phyloP scores from a whole-genome alignment of 257 asterid genomes.

The Ocimum tenuiflorum region DNA sequence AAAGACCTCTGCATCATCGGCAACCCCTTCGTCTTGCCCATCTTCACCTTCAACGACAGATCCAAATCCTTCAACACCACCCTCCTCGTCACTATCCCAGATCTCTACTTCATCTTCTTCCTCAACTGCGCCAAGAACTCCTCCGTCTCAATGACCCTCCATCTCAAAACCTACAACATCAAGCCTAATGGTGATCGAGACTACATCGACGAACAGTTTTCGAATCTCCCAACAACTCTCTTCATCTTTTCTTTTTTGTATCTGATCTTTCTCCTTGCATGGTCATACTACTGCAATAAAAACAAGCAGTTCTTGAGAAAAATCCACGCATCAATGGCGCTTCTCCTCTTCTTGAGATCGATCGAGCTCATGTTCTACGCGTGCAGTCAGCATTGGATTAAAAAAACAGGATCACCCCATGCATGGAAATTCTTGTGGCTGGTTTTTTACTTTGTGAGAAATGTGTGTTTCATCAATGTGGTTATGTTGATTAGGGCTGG shows the following conservation, averaged over 20 bases:
- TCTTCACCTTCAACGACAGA: conserved; percentile 24
- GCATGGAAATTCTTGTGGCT: conserved; percentile 31
- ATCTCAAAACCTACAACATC: conserved; percentile 30
- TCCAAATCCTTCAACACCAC: conserved; percentile 9
- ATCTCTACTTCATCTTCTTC: conserved; percentile 36
- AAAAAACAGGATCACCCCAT: conserved; percentile 21
- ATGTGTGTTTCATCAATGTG: conserved; percentile 12
- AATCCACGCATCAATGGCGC: conserved; percentile 29
- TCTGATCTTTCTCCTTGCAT: conserved; percentile 12
- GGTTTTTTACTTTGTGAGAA: conserved; percentile 1
- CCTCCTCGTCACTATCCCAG: conserved; percentile 23
- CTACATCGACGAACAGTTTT: conserved; percentile 30
- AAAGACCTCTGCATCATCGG: conserved; percentile 29
- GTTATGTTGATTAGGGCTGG: conserved; percentile 35
- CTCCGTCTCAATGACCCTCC: conserved; percentile 24
- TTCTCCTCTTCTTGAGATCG: conserved; percentile 22
- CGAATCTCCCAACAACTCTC: conserved; percentile 22
- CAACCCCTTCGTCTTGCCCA: conserved; percentile 33
- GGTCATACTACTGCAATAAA: conserved; percentile 16
- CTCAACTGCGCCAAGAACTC: conserved; percentile 29
- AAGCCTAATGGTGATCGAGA: conserved; percentile 21
- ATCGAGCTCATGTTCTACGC: conserved; percentile 20
- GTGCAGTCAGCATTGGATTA: conserved; percentile 15
- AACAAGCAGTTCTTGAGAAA: conserved; percentile 20
- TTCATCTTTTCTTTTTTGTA: conserved; percentile 17